phyloP scores from a whole-genome alignment of 768 basidiomycete genomes.

The Rhizopogon salebrosus region DNA sequence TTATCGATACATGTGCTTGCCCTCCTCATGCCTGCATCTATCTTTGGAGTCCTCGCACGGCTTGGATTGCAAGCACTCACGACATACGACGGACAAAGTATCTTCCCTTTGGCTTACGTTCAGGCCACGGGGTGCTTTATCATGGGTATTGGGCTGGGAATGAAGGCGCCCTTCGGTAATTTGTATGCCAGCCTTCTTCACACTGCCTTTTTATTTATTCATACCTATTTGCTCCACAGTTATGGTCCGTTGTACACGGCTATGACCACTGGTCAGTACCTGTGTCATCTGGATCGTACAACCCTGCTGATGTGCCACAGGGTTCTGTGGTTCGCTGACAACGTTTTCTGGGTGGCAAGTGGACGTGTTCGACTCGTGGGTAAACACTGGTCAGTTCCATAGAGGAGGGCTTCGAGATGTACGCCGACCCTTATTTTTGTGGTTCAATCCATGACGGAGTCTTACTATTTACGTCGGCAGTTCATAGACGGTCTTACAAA shows the following conservation, averaged over 20 bases:
- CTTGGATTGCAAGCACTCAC: constrained; percentile 73
- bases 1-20: constrained; percentile 60
- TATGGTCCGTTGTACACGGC: constrained; percentile 88
- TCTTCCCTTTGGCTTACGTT: constrained; percentile 80
- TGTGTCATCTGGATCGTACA: neutral
- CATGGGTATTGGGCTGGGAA: constrained; percentile 76
- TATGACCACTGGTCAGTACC: constrained; percentile 67
- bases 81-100: constrained; percentile 65
- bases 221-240: constrained; percentile 35
- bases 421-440: constrained; percentile 18
- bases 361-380: constrained; percentile 82
- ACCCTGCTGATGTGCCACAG: constrained; percentile 29
- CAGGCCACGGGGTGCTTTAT: constrained; percentile 87
- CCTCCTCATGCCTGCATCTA: constrained; percentile 74
- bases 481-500: constrained; percentile 84
- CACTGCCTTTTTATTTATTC: constrained; percentile 2
- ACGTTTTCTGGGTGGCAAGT: constrained; percentile 97
- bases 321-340: constrained; percentile 94
- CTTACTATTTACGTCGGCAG: constrained; percentile 34
- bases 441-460: neutral
- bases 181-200: constrained; percentile 49
- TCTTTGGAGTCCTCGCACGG: constrained; percentile 80
- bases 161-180: constrained; percentile 67
- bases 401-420: constrained; percentile 72
- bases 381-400: constrained; percentile 52